These are phyloP conservation scores for Acrasis kona DNA, from an alignment of 78 protist species.

Conservation along the genomic window DNA sequence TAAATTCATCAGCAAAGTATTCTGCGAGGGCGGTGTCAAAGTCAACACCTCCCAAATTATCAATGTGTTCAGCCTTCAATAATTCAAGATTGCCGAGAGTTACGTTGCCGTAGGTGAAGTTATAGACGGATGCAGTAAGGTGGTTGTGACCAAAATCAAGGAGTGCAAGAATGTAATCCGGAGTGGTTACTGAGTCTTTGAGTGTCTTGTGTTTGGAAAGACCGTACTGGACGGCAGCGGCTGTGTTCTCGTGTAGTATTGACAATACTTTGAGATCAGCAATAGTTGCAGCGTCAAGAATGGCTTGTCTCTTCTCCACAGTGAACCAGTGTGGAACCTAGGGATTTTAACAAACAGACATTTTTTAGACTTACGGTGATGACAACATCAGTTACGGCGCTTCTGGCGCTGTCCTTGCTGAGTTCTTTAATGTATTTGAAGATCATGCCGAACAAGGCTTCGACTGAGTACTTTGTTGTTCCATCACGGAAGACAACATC, in stretches of 20 bases:
- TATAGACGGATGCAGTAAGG: too few species aligned
- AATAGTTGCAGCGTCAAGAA: constrained; percentile 12
- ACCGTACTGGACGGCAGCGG: constrained; percentile 27
- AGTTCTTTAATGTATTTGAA: background rate
- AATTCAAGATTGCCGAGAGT: background rate
- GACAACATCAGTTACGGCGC: background rate
- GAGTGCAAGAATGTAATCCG: too few species aligned
- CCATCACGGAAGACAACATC: background rate
- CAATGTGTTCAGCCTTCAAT: background rate
- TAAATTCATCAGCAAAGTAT: background rate
- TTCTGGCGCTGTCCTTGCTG: background rate
- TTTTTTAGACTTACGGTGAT: too few species aligned
- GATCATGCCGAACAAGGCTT: constrained; percentile 7
- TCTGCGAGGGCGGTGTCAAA: constrained; percentile 16
- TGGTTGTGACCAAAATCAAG: too few species aligned
- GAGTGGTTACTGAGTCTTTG: too few species aligned
- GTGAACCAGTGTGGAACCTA: constrained; percentile 6
- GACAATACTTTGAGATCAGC: background rate
- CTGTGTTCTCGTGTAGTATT: background rate
- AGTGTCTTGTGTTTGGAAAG: constrained; percentile 4
- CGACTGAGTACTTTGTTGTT: background rate
- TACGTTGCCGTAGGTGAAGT: too few species aligned
- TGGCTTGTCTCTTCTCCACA: background rate
- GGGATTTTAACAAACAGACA: too few species aligned
- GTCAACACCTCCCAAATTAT: constrained; percentile 11